A percentile compares a stretch with the other conserved stretches of the same genome.
Conservation (phyloP, 1,284 basidiomycete species). For the Ustanciosporium gigantosporum region DNA sequence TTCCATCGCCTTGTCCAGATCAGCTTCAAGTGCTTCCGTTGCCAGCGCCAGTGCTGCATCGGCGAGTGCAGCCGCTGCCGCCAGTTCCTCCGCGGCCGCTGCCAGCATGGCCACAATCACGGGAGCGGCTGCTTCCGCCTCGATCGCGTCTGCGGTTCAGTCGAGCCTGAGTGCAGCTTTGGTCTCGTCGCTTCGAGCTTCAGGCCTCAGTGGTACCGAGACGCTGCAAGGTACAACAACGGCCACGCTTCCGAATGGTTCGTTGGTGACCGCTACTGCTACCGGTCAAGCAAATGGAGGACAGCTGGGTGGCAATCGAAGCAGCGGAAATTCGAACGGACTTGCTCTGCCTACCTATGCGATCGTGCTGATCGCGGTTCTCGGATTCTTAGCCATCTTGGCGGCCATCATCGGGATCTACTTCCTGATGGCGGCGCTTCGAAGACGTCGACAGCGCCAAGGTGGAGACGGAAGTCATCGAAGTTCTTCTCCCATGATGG, state of each 20-base stretch:
- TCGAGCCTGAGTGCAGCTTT: constrained; percentile 40
- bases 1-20: constrained; percentile 24
- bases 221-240: constrained; percentile 45
- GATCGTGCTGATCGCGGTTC: constrained; percentile 52
- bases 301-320: constrained; percentile 11
- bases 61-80: constrained; percentile 2
- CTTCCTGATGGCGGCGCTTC: constrained; percentile 41
- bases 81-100: constrained; percentile 17
- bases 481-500: constrained; percentile 46
- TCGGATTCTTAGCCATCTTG: constrained; percentile 48
- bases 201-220: constrained; percentile 47
- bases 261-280: constrained; percentile 44
- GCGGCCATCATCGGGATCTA: constrained; percentile 37
- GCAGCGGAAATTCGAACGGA: constrained; percentile 15
- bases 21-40: constrained; percentile 18
- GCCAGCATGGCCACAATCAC: constrained; percentile 5
- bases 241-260: constrained; percentile 45
- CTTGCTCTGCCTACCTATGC: constrained; percentile 44
- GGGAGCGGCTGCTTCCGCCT: constrained; percentile 3
- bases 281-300: constrained; percentile 50
- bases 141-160: constrained; percentile 30
- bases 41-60: constrained; percentile 20
- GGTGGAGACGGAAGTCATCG: constrained; percentile 20
- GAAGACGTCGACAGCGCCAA: constrained; percentile 26
- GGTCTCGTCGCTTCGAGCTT: constrained; percentile 32